Percentiles rank a stretch among this genome's conserved stretches.
Evolutionary conservation across 2,329 filamentous ascomycete species (phyloP).

Genomic region (Verticillium albo-atrum): DNA sequence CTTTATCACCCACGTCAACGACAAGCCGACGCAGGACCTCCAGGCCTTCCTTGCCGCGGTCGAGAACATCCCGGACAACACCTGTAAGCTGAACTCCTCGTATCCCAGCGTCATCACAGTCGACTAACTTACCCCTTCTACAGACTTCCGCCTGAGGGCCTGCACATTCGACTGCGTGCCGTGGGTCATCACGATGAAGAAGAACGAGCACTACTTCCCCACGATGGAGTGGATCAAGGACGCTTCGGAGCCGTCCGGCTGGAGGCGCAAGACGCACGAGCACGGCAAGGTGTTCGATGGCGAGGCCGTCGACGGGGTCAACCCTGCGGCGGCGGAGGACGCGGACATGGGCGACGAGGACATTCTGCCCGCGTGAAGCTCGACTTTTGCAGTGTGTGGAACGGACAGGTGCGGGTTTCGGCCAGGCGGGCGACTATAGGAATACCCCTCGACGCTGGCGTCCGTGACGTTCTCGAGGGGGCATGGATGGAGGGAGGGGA

Average conservation of each 20-base stretch:
- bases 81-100: conserved; percentile 51
- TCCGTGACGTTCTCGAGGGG: not conserved
- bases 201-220: conserved; percentile 94
- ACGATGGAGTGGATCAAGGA: conserved; percentile 69
- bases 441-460: not conserved
- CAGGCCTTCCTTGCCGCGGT: conserved; percentile 77
- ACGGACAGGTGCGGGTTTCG: not conserved
- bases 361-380: not conserved
- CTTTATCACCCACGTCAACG: conserved; percentile 96
- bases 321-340: conserved; percentile 31
- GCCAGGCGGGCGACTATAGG: not conserved
- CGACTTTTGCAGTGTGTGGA: not conserved
- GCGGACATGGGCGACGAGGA: conserved; percentile 34
- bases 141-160: conserved; percentile 91
- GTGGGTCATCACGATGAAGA: conserved; percentile 99
- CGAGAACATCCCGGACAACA: conserved; percentile 88
- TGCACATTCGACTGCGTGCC: conserved; percentile 98
- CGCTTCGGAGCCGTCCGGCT: conserved; percentile 51
- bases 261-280: conserved; percentile 60
- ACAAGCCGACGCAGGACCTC: conserved; percentile 76
- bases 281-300: conserved; percentile 47
- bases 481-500: not conserved
- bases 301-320: conserved; percentile 48
- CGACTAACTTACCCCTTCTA: not conserved
- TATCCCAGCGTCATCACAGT: not conserved